These are phyloP conservation scores for Microbotryum silenes-acaulis DNA, from an alignment of 1,284 basidiomycete genomes.

Conservation along the genomic window DNA sequence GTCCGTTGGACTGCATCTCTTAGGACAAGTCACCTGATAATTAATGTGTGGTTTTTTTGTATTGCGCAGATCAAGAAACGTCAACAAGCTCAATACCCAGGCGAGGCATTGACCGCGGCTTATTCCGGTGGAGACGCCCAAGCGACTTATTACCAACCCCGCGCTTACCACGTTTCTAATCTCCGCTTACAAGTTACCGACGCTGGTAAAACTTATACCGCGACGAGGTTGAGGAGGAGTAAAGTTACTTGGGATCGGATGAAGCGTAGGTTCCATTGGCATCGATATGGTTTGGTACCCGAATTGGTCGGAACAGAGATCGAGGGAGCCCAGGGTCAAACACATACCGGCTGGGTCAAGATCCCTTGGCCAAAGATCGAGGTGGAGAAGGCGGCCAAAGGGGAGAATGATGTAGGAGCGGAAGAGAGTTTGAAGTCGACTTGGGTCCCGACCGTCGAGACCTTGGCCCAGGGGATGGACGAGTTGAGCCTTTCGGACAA, in stretches of 20 bases:
- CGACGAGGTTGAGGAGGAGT: conserved; percentile 16
- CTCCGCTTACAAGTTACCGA: conserved; percentile 24
- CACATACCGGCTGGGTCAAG: conserved; percentile 16
- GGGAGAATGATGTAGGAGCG: conserved; percentile 6
- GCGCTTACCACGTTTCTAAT: conserved; percentile 28
- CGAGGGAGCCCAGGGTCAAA: neutral
- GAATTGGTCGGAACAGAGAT: neutral
- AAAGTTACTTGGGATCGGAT: conserved; percentile 23
- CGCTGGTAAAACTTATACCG: conserved; percentile 20
- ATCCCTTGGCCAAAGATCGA: conserved; percentile 23
- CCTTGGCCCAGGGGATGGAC: neutral
- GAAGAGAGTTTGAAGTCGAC: conserved; percentile 8
- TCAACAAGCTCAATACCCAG: conserved; percentile 24
- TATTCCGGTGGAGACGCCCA: conserved; percentile 10
- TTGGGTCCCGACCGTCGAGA: conserved; percentile 11
- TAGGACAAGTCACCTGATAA: too few species aligned
- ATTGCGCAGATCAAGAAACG: conserved; percentile 27
- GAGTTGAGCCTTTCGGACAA: conserved; percentile 15
- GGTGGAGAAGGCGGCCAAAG: neutral
- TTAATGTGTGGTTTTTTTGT: too few species aligned
- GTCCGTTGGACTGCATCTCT: conserved; percentile 7
- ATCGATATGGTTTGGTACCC: conserved; percentile 22
- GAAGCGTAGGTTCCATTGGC: conserved; percentile 22
- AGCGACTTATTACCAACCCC: conserved; percentile 12
- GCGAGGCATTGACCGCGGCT: conserved; percentile 15